Base-by-base conservation (phyloP, 192 early-diverging fungal species). In the Coemansia sp. region DNA sequence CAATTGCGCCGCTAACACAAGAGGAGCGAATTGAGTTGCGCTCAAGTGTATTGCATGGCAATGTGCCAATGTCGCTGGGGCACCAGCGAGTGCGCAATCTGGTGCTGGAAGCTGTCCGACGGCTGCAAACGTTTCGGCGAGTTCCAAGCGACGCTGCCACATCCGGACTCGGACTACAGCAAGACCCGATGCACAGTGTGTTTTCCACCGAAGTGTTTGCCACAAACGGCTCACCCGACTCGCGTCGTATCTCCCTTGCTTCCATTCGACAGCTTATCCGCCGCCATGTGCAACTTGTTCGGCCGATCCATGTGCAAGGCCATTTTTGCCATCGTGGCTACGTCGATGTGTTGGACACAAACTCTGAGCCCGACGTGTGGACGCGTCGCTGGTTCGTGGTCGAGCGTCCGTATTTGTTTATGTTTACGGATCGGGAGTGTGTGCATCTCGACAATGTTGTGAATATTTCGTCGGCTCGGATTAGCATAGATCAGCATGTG, bases 321-420 rank as follows among this genome's bases (percentile, higher is more conserved):
- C 74, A 70, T 5, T 68, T 58, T 39, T 63, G 64, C 27, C 72
- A 64, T 22, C 53, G 68, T 56, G 72, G 76, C 3, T 75, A 62
- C 65, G 63, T 63, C 22, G 71, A 78, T 12, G 35, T 73, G 3
- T 48, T 73, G 50, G 74, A 72, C 23, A 76, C 73, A 2, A 80
- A 70, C 52, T 27, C 55, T 12, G 59, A 41, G 1, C 57, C 69
- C 25, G 73, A 90, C 52, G 65, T 69, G 16, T 96, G 94, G 94
- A 73, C 83, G 1, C 85, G 87, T 49, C 80, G 88, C 6, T 94
- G 90, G 89, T 88, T 91, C 77, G 91, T 94, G 35, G 63, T 85
- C 0, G 70, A 74, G 56, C 84, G 88, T 31, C 94, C 94, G 11
- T 92, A 91, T 66, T 67, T 96, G 31, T 92, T 91, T 64, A 85